Percentiles rank a stretch among this genome's conserved stretches.
Conservation (phyloP, 768 basidiomycete genomes). For the Lactarius hengduanensis region DNA sequence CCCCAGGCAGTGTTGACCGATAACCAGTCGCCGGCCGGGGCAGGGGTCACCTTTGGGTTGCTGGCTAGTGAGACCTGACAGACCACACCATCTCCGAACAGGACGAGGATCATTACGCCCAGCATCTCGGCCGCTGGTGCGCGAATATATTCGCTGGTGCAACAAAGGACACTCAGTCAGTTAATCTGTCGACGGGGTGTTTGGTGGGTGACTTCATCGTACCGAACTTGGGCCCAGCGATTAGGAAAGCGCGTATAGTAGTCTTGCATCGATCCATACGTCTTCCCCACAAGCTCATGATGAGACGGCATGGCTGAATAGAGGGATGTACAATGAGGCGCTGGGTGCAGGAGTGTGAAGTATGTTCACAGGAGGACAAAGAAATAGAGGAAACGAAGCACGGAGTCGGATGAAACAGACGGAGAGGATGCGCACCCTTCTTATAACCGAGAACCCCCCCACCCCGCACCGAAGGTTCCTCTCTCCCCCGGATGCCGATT, state of each 20-base stretch:
- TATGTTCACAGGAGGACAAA: neutral
- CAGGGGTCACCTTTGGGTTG: slow-evolving; percentile 23
- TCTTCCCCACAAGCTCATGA: neutral
- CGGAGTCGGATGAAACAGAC: neutral
- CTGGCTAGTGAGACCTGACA: slow-evolving; percentile 17
- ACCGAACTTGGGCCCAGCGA: slow-evolving; percentile 8
- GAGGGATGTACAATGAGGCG: too few relatives aligned
- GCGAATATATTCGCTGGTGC: slow-evolving; percentile 8
- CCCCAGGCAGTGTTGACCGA: slow-evolving; percentile 27
- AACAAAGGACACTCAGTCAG: neutral
- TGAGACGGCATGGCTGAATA: neutral
- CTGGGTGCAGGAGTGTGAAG: neutral
- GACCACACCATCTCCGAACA: slow-evolving; percentile 22
- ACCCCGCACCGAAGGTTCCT: neutral
- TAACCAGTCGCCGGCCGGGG: slow-evolving; percentile 26
- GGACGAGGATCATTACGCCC: slow-evolving; percentile 19
- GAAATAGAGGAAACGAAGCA: neutral
- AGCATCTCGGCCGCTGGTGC: slow-evolving; percentile 17
- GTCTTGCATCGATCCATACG: neutral
- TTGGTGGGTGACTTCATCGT: neutral
- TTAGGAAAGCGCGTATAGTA: slow-evolving; percentile 8
- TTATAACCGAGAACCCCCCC: slow-evolving; percentile 1
- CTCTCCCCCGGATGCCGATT: neutral
- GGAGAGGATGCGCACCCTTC: neutral
- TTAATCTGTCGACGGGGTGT: neutral